A percentile compares a stretch with the other conserved stretches of the same genome.
Evolutionary conservation across 768 basidiomycete genomes (phyloP).

Genomic region (Leccinum broughii): DNA sequence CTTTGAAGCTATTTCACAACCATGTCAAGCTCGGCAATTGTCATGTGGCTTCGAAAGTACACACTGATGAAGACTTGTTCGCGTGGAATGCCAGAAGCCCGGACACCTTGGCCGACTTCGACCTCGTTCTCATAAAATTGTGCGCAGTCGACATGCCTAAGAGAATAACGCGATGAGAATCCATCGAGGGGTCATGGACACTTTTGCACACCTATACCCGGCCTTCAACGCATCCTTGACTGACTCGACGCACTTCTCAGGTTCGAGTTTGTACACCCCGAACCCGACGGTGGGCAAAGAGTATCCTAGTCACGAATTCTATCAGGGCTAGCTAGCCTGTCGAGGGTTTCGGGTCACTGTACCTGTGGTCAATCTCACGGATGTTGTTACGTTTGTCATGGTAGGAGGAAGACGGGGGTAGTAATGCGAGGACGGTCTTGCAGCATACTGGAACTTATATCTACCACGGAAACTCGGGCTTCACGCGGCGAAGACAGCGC

Average conservation of each 20-base stretch:
- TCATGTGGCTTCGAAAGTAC: not conserved
- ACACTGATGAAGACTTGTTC: conserved; percentile 34
- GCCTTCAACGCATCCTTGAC: conserved; percentile 24
- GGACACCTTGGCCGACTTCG: conserved; percentile 29
- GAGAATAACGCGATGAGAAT: not conserved
- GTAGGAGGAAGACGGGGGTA: not conserved
- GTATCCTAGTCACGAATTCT: conserved; percentile 15
- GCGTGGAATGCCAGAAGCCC: conserved; percentile 21
- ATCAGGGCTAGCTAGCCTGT: not conserved
- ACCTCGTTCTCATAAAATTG: conserved; percentile 28
- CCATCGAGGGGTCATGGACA: not conserved
- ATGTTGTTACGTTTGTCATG: conserved; percentile 11
- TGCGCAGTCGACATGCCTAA: conserved; percentile 30
- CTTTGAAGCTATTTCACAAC: conserved; percentile 25
- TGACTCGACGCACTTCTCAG: conserved; percentile 8
- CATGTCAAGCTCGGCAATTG: conserved; percentile 1
- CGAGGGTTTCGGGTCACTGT: not conserved
- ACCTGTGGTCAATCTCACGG: conserved; percentile 15
- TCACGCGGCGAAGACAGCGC: not conserved
- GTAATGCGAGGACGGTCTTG: not conserved
- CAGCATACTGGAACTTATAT: conserved; percentile 4
- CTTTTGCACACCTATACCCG: conserved; percentile 27
- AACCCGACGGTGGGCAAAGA: conserved; percentile 29
- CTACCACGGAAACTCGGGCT: not conserved
- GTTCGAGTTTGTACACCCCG: conserved; percentile 24